Evolutionary conservation across 129 eudicot genomes (phyloP).

Genomic region (Oenanthe sinensis): DNA sequence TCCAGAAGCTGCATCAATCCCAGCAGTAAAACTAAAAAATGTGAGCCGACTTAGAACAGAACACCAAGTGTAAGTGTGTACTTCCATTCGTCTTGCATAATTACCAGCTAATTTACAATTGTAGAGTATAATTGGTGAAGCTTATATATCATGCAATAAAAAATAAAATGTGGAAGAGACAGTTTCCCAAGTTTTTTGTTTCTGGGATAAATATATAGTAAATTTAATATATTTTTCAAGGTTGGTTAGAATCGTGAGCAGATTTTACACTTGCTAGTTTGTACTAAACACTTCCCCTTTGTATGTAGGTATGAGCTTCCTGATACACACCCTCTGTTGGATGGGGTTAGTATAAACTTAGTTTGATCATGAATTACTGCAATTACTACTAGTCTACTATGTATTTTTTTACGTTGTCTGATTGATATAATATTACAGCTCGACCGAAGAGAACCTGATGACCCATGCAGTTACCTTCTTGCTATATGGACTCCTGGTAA

Average conservation of each 20-base stretch:
- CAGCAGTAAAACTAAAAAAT: conserved; percentile 80
- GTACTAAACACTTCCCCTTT: conserved; percentile 13
- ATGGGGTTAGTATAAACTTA: conserved; percentile 53
- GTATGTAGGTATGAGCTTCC: conserved; percentile 90
- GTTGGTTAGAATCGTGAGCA: neutral
- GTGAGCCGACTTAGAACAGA: conserved; percentile 91
- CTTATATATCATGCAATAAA: neutral
- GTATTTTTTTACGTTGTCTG: neutral
- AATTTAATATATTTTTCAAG: neutral
- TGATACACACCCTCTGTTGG: conserved; percentile 75
- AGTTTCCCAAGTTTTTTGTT: neutral
- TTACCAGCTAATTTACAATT: neutral
- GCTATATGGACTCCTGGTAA: conserved; percentile 97
- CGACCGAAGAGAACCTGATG: conserved; percentile 83
- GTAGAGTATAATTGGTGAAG: neutral
- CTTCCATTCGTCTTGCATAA: neutral
- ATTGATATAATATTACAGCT: conserved; percentile 28
- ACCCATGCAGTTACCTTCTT: conserved; percentile 83
- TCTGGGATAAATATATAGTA: neutral
- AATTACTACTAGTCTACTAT: neutral
- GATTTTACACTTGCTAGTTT: conserved; percentile 2
- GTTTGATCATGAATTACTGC: neutral
- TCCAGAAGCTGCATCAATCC: conserved; percentile 88
- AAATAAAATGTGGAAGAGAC: neutral
- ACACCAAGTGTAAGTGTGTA: conserved; percentile 86